Conservation (phyloP, 371 early-diverging fungal species). For the Mortierella sp. region DNA sequence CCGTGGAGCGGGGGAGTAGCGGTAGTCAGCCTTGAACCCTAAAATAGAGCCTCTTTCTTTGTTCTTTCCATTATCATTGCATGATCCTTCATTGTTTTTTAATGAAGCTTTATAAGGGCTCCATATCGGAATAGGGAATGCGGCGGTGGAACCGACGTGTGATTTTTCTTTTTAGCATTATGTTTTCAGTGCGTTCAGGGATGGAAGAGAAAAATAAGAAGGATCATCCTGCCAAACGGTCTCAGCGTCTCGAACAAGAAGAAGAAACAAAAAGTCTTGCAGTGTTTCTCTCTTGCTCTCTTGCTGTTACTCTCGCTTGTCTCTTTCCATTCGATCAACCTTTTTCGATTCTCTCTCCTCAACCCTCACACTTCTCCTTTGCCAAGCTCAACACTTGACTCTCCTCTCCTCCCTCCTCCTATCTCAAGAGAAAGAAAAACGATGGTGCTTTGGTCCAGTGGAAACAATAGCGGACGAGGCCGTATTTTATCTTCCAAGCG, state of each 20-base stretch:
- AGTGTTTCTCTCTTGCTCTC: neutral
- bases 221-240: neutral
- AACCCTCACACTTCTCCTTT: neutral
- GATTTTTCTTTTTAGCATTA: neutral
- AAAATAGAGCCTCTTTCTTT: constrained; percentile 1
- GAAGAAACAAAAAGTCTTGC: neutral
- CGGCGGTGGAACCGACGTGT: neutral
- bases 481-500: constrained; percentile 24
- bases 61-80: neutral
- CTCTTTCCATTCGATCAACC: neutral
- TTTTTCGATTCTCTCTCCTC: neutral
- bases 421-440: neutral
- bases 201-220: neutral
- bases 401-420: neutral
- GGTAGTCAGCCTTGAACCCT: constrained; percentile 14
- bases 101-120: neutral
- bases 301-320: too few species aligned
- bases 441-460: constrained; percentile 26
- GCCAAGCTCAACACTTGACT: neutral
- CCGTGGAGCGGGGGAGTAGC: constrained; percentile 34
- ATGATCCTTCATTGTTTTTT: neutral
- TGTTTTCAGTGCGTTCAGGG: neutral
- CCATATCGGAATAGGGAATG: neutral
- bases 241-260: neutral
- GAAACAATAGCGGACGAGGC: constrained; percentile 2